These are phyloP conservation scores for Chloropicon primus DNA, from an alignment of 139 green algal species.

Conservation along the genomic window DNA sequence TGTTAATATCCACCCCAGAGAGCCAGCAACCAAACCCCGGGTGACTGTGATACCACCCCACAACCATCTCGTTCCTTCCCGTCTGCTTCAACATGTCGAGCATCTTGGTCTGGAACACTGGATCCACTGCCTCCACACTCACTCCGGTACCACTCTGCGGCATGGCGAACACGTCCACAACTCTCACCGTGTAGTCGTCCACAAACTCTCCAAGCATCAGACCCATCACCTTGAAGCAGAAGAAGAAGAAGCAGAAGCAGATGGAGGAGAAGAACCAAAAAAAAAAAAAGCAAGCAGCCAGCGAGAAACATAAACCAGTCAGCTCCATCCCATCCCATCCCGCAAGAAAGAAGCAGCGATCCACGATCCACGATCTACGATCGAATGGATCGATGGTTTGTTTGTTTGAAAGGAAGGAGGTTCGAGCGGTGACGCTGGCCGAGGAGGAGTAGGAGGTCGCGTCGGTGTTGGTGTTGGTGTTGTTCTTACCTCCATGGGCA, in stretches of 20 bases:
- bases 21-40: constrained; percentile 99
- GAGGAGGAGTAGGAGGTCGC: background rate
- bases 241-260: background rate
- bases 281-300: background rate
- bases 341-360: too few relatives aligned
- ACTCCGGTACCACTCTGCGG: constrained; percentile 94
- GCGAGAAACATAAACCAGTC: too few relatives aligned
- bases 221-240: constrained; percentile 71
- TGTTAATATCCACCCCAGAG: constrained; percentile 99
- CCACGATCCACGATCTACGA: too few relatives aligned
- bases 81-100: constrained; percentile 99
- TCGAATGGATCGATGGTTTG: too few relatives aligned
- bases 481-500: constrained; percentile 81
- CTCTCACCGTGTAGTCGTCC: constrained; percentile 96
- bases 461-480: background rate
- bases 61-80: constrained; percentile 93
- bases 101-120: constrained; percentile 99
- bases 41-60: constrained; percentile 98
- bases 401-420: too few relatives aligned
- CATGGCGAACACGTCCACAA: constrained; percentile 99
- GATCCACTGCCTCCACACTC: constrained; percentile 94
- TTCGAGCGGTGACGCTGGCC: background rate
- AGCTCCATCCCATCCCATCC: too few relatives aligned
- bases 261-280: background rate
- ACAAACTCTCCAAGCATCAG: constrained; percentile 99